Percentiles rank a stretch among this genome's conserved stretches.
These are phyloP conservation scores for Paraphoma chrysanthemicola DNA, from an alignment of 2,329 filamentous ascomycete species.

Conservation along the genomic window DNA sequence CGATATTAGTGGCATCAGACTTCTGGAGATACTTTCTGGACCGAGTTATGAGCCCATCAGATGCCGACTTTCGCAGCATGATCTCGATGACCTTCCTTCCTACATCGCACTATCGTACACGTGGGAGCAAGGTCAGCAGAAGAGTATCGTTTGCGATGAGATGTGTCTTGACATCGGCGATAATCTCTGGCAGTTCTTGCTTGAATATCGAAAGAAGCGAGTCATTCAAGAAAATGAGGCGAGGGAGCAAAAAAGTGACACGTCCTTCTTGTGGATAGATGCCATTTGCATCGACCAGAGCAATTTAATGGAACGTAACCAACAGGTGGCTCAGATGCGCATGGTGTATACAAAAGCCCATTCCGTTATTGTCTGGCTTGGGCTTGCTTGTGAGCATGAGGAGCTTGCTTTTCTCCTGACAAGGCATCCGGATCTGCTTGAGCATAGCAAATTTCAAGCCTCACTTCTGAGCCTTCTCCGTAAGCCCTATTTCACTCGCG, in stretches of 20 bases:
- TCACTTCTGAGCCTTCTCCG: conserved; percentile 1
- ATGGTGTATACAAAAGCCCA: background rate
- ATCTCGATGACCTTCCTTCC: conserved; percentile 12
- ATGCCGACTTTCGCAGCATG: conserved; percentile 3
- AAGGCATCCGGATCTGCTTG: background rate
- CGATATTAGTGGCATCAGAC: background rate
- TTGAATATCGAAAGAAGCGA: conserved; percentile 16
- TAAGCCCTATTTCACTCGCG: conserved; percentile 2
- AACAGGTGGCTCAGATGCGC: conserved; percentile 4
- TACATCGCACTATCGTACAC: conserved; percentile 23
- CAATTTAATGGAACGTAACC: conserved; percentile 15
- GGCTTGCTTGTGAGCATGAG: background rate
- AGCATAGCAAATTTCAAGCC: background rate
- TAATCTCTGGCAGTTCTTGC: conserved; percentile 19
- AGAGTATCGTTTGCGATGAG: conserved; percentile 10
- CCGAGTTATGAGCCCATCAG: background rate
- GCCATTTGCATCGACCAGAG: conserved; percentile 19
- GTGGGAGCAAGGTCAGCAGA: conserved; percentile 15
- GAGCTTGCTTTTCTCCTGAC: conserved; percentile 1
- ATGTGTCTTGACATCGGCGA: conserved; percentile 10
- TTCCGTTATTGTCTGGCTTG: conserved; percentile 5
- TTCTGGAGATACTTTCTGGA: background rate
- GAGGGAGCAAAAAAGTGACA: background rate
- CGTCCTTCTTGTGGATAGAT: conserved; percentile 16
- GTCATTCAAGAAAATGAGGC: conserved; percentile 6